Evolutionary conservation across 2,329 filamentous ascomycete genomes (phyloP), one percentile per base, ranked within the genome.

Genomic region (Apiospora hydei): DNA sequence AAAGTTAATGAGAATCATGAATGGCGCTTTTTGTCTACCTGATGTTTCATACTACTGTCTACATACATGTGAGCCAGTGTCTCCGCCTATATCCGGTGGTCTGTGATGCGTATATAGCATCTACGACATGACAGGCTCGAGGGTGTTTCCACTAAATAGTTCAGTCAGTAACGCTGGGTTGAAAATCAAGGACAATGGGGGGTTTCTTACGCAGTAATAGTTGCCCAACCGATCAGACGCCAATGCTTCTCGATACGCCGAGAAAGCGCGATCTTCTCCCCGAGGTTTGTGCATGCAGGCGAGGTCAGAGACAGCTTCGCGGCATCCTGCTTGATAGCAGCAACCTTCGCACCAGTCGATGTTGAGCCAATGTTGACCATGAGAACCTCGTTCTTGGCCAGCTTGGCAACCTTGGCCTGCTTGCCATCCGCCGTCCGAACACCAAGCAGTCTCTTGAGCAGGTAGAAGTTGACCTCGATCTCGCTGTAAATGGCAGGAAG

Each of bases 361-460:
- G 96, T 98, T 49, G 94, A 98, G 74, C 96, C 96, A 82, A 99
- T 99, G 88, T 99, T 99, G 77, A 99, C 96, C 96, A 99, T 98
- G 84, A 99, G 92, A 80, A 98, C 95, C 84, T 99, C 96, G 85
- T 98, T 98, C 91, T 98, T 99, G 72, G 95, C 88, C 76, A 99
- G 89, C 88, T 99, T 99, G 79, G 95, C 95, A 77, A 99, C 96
- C 92, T 99, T 99, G 81, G 96, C 96, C 86, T 98, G 96, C 89
- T 99, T 99, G 82, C 96, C 96, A 78, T 99, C 96, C 75, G 96
- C 95, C 67, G 96, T 98, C 87, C 97, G 95, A 80, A 99, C 96
- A 91, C 96, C 96, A 72, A 99, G 90, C 74, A 99, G 89, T 79
- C 96, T 91, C 79, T 96, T 93, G 75, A 99, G 92, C 74, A 99